Evolutionary conservation across 768 basidiomycete species (phyloP).

Genomic region (Rossbeevera mucosa): DNA sequence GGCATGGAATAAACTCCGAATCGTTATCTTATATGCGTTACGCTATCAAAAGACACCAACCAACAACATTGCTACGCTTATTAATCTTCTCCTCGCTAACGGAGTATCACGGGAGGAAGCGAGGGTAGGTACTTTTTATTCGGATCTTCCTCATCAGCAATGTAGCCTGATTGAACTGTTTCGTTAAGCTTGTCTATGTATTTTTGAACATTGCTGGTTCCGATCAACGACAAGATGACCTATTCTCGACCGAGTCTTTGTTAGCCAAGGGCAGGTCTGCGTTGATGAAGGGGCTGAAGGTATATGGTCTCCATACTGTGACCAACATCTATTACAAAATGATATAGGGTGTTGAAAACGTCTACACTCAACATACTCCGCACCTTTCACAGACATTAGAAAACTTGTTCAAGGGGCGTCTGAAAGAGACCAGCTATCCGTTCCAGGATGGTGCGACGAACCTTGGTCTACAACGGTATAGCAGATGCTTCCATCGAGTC

Average conservation of each 20-base stretch:
- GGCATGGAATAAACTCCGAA: conserved; percentile 77
- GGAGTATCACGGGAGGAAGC: conserved; percentile 77
- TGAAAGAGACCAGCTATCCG: conserved; percentile 87
- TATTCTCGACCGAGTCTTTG: conserved; percentile 93
- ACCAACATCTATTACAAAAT: conserved; percentile 5
- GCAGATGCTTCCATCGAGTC: background rate
- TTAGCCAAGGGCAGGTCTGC: conserved; percentile 93
- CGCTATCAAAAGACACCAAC: conserved; percentile 90
- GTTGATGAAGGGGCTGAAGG: conserved; percentile 94
- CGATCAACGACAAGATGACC: conserved; percentile 94
- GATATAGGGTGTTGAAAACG: conserved; percentile 91
- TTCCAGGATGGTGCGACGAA: conserved; percentile 72
- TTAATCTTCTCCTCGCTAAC: conserved; percentile 69
- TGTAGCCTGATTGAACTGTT: conserved; percentile 10
- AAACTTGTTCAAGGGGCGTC: conserved; percentile 75
- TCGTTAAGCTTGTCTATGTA: conserved; percentile 79
- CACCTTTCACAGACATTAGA: conserved; percentile 92
- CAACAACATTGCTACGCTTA: conserved; percentile 73
- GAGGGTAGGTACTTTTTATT: conserved; percentile 37
- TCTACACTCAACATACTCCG: conserved; percentile 95
- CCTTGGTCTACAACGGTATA: conserved; percentile 66
- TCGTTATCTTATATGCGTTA: conserved; percentile 89
- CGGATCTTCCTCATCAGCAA: background rate
- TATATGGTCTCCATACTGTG: conserved; percentile 26
- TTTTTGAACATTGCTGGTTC: conserved; percentile 89